Evolutionary conservation across 2,329 filamentous ascomycete species (phyloP), one percentile per base, ranked within the genome.

Genomic region (Hypoxylon rubiginosum): DNA sequence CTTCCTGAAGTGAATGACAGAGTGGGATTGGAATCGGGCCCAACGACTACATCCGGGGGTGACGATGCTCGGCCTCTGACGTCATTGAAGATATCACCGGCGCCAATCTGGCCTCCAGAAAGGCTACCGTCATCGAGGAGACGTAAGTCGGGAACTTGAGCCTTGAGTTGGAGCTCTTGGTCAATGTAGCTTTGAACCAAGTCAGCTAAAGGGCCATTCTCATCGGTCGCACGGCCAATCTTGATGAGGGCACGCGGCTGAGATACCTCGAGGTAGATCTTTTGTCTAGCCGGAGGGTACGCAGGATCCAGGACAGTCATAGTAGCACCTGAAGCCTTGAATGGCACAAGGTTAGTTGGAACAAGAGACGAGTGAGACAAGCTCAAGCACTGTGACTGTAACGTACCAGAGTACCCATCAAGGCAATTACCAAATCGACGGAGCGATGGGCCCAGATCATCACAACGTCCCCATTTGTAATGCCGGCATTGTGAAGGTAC

Each of bases 361-460:
- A 15, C 8, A 41, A 26, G 10, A 10, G 39, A 19, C 5, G 88
- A 85, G 36, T 85, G 87, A 8, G 10, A 48, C 11, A 85, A 30
- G n/a, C 21, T 53, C 21, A n/a, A 32, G 32, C 26, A 19, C 30
- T 19, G 58, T 24, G 30, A 17, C 73, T 4, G 34, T 26, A 19
- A 49, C 75, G 65, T 79, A 84, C 83, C 77, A 88, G 76, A 21
- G 85, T 86, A 64, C 94, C 94, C 92, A 97, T 97, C 58, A 94
- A 90, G 36, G 91, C 92, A 50, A 82, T 75, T 46, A 88, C 83
- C 11, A 89, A 78, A 28, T 88, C 85, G 34, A 97, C 94, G 61
- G 89, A 89, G 62, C 94, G 89, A 79, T 97, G 88, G 60, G 93
- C 93, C 76, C 90, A 97, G 68, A 96, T 92, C 92, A 97, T 97